Conservation (phyloP, 148 eudicot species). For the Rheum nobile region DNA sequence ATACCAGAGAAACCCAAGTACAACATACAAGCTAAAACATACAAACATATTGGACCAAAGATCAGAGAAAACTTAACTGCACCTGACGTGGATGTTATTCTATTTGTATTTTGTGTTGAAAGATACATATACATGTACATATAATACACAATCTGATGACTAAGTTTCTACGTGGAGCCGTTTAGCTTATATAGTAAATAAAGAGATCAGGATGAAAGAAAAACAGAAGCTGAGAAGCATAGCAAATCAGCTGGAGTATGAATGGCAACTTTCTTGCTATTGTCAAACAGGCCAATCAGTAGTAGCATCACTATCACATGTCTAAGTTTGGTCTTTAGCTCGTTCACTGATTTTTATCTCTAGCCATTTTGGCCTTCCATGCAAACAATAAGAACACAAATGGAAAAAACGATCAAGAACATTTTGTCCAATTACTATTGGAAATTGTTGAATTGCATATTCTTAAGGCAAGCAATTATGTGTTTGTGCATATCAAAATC, state of each 20-base stretch:
- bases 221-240: conserved; percentile 81
- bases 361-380: conserved; percentile 91
- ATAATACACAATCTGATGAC: neutral
- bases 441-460: no score
- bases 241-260: conserved; percentile 65
- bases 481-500: neutral
- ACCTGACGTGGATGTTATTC: no score
- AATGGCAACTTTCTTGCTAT: conserved; percentile 68
- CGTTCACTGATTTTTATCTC: conserved; percentile 70
- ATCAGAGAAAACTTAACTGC: no score
- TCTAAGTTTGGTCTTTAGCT: conserved; percentile 88
- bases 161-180: conserved; percentile 20
- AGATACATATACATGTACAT: neutral
- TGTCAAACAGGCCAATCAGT: conserved; percentile 76
- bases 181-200: conserved; percentile 73
- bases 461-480: no score
- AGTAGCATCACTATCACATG: conserved; percentile 96
- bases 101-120: neutral
- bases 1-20: no score
- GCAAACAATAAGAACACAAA: conserved; percentile 13
- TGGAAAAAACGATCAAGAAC: neutral
- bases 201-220: conserved; percentile 74
- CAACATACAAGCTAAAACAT: no score
- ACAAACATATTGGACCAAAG: no score
- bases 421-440: neutral